These are phyloP conservation scores for Alternaria alternata DNA, from an alignment of 2,329 filamentous ascomycete species.

Conservation along the genomic window DNA sequence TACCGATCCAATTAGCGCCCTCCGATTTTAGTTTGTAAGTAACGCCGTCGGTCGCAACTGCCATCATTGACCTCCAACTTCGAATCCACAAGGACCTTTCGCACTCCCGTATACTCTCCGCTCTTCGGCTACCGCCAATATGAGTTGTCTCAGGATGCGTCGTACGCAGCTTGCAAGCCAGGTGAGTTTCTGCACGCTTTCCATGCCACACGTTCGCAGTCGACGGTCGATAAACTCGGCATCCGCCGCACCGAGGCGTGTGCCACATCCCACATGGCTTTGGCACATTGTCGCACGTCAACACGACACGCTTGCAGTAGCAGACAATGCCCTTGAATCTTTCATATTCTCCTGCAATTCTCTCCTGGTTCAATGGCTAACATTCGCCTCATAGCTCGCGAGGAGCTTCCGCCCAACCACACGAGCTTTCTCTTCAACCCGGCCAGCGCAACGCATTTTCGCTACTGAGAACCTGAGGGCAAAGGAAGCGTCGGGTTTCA, in stretches of 20 bases:
- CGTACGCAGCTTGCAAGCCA: conserved; percentile 50
- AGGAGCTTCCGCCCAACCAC: conserved; percentile 69
- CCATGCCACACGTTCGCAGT: conserved; percentile 19
- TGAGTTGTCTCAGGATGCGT: conserved; percentile 53
- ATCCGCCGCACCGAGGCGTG: conserved; percentile 38
- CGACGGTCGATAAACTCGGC: conserved; percentile 24
- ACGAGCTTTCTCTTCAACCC: conserved; percentile 87
- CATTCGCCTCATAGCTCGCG: conserved; percentile 63
- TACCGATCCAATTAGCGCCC: conserved; percentile 38
- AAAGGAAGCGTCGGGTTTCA: conserved; percentile 88
- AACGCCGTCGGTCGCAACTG: conserved; percentile 22
- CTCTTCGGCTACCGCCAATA: conserved; percentile 42
- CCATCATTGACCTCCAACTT: conserved; percentile 36
- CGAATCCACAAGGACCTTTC: conserved; percentile 33
- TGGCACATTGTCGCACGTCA: conserved; percentile 15
- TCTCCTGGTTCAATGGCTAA: conserved; percentile 41
- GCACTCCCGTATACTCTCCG: conserved; percentile 34
- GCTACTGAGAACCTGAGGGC: conserved; percentile 85
- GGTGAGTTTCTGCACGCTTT: conserved; percentile 37
- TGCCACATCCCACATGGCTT: conserved; percentile 33
- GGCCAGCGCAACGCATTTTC: conserved; percentile 83
- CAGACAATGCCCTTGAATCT: not conserved
- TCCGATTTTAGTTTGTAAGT: conserved; percentile 30
- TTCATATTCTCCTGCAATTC: not conserved
- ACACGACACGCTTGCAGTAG: not conserved